A percentile compares a stretch with the other conserved stretches of the same genome.
Conservation (phyloP, 2,329 filamentous ascomycete species). For the Fusarium sp. region DNA sequence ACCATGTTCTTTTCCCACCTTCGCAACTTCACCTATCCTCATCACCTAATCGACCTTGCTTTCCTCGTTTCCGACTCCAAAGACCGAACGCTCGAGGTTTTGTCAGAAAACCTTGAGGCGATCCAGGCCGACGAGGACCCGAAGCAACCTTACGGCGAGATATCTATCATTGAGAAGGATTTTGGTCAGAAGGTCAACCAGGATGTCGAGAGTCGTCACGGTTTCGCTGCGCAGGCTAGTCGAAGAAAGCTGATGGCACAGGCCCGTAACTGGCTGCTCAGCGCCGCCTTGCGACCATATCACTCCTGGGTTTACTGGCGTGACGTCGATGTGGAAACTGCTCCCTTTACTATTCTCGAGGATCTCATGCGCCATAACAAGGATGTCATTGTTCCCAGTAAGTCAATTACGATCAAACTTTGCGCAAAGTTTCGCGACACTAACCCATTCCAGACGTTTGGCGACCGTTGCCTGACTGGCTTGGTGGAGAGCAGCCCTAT, state of each 20-base stretch:
- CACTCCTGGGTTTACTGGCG: slow-evolving; percentile 99
- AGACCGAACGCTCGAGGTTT: slow-evolving; percentile 82
- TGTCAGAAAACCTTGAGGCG: slow-evolving; percentile 79
- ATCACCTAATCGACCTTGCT: slow-evolving; percentile 94
- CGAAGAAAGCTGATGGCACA: slow-evolving; percentile 98
- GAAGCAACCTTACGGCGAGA: slow-evolving; percentile 89
- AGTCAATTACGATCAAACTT: slow-evolving; percentile 52
- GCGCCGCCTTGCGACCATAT: slow-evolving; percentile 89
- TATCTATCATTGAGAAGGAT: slow-evolving; percentile 98
- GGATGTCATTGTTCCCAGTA: slow-evolving; percentile 98
- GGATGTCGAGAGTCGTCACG: slow-evolving; percentile 96
- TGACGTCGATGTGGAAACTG: slow-evolving; percentile 97
- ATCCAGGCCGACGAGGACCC: slow-evolving; percentile 84
- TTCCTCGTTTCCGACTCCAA: slow-evolving; percentile 98
- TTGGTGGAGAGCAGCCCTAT: slow-evolving; percentile 97
- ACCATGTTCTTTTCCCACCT: slow-evolving; percentile 99
- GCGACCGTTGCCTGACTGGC: slow-evolving; percentile 98
- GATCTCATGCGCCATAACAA: slow-evolving; percentile 99
- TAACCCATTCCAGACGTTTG: slow-evolving; percentile 79
- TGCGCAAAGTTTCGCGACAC: neutral
- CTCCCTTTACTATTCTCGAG: slow-evolving; percentile 94
- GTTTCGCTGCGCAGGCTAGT: slow-evolving; percentile 94
- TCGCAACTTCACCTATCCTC: slow-evolving; percentile 95
- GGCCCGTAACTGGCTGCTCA: slow-evolving; percentile 95
- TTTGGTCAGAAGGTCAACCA: slow-evolving; percentile 98